A percentile compares a stretch with the other conserved stretches of the same genome.
These are phyloP conservation scores for Pinus tabuliformis DNA, from an alignment of 75 land plant species.

Conservation along the genomic window DNA sequence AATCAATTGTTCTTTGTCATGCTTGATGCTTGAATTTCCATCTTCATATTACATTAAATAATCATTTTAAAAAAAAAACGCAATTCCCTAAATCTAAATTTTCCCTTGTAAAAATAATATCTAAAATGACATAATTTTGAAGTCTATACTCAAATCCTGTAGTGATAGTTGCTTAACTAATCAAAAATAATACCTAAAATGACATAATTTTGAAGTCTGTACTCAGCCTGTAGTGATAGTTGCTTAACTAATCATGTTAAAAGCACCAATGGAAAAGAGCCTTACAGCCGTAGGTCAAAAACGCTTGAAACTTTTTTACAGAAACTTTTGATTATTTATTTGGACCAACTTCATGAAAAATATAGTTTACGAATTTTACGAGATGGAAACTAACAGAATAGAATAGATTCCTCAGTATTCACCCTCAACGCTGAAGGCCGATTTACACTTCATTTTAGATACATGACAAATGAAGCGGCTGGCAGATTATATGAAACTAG, in stretches of 20 bases:
- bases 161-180: neutral
- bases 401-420: neutral
- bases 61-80: too few relatives aligned
- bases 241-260: neutral
- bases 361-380: neutral
- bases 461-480: neutral
- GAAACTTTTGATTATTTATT: too few relatives aligned
- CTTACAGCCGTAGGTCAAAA: neutral
- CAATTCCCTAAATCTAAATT: too few relatives aligned
- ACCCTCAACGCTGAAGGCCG: neutral
- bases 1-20: too few relatives aligned
- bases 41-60: too few relatives aligned
- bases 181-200: too few relatives aligned
- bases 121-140: too few relatives aligned
- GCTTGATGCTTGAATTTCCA: too few relatives aligned
- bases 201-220: too few relatives aligned
- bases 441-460: neutral
- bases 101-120: too few relatives aligned
- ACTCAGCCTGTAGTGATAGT: too few relatives aligned
- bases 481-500: neutral
- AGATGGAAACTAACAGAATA: neutral
- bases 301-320: neutral
- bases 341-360: neutral
- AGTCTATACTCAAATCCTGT: too few relatives aligned
- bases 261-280: neutral